Evolutionary conservation across 164 flowering plant genomes (phyloP), one percentile per base, ranked within the genome.

Genomic region (Nymphaea thermarum): DNA sequence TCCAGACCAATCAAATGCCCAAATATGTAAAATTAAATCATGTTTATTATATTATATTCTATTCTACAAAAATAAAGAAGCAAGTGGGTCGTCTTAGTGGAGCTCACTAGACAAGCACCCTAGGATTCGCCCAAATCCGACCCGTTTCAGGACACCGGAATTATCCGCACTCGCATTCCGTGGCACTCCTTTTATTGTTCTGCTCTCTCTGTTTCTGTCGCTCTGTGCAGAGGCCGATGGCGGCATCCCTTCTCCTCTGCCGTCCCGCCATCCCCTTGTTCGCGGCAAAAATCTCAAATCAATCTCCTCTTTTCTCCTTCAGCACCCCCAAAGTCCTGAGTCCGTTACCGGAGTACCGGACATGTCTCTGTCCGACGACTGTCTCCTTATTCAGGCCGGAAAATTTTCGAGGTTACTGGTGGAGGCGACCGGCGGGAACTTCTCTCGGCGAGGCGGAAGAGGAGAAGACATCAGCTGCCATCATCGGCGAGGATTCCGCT

Each of bases 401-500:
- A 51, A 51, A 15, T 5, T 51, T 51, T 51, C 57, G 15, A 3
- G 57, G 14, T 8, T 16, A 60, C 10, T 14, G 59, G 11, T 10
- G 67, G 11, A 77, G 60, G 71, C 53, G 65, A 44, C 66, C 57
- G 3, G 77, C 75, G 17, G 67, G 78, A 0, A 60, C 78, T 4
- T 78, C 80, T 3, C 42, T 73, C 12, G 72, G 73, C 61, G 81
- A 78, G 53, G 60, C 76, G 18, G 78, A 74, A 3, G 70, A 43
- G 65, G 42, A 47, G 68, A 47, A n/a, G 14, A 59, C 77, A 14
- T 47, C 45, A 3, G 64, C 44, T 3, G 75, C 17, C 16, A 25
- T 18, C 36, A 78, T 82, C 2, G 98, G 98, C 0, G 98, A 93
- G 81, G 97, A 93, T 68, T 84, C 97, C 0, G 98, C 97, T 11